Conservation (phyloP, 495 filamentous ascomycete species). For the Penicillium nucicola region DNA sequence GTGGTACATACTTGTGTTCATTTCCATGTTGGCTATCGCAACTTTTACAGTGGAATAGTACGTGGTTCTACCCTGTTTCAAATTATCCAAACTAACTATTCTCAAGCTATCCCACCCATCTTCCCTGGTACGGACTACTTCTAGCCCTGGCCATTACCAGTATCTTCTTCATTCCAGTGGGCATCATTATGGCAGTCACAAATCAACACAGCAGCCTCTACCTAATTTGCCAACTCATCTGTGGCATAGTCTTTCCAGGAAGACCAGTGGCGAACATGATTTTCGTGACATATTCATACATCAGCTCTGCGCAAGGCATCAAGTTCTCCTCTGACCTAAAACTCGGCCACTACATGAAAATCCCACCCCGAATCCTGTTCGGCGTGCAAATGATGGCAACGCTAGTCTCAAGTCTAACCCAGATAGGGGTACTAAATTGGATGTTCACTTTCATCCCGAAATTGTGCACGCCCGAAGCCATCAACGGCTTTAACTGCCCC, state of each 20-base stretch:
- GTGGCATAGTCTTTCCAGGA: constrained; percentile 73
- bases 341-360: constrained; percentile 91
- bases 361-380: constrained; percentile 74
- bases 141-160: constrained; percentile 65
- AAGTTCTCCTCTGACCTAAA: constrained; percentile 52
- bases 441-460: constrained; percentile 75
- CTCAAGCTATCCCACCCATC: constrained; percentile 55
- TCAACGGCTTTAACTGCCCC: constrained; percentile 86
- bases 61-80: constrained; percentile 51
- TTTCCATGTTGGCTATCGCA: constrained; percentile 25
- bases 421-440: constrained; percentile 84
- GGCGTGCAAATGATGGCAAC: constrained; percentile 78
- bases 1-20: constrained; percentile 62
- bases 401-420: constrained; percentile 71
- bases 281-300: constrained; percentile 76
- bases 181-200: constrained; percentile 85
- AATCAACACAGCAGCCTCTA: constrained; percentile 80
- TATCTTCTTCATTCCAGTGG: constrained; percentile 76
- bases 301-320: constrained; percentile 51
- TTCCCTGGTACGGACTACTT: constrained; percentile 80
- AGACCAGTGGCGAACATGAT: constrained; percentile 88
- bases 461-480: constrained; percentile 71
- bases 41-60: constrained; percentile 30
- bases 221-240: constrained; percentile 74
- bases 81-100: constrained; percentile 17